Percentiles rank a stretch among this genome's conserved stretches.
Evolutionary conservation across 2,329 filamentous ascomycete species (phyloP).

Genomic region (Ceratocystiopsis brevicomis): DNA sequence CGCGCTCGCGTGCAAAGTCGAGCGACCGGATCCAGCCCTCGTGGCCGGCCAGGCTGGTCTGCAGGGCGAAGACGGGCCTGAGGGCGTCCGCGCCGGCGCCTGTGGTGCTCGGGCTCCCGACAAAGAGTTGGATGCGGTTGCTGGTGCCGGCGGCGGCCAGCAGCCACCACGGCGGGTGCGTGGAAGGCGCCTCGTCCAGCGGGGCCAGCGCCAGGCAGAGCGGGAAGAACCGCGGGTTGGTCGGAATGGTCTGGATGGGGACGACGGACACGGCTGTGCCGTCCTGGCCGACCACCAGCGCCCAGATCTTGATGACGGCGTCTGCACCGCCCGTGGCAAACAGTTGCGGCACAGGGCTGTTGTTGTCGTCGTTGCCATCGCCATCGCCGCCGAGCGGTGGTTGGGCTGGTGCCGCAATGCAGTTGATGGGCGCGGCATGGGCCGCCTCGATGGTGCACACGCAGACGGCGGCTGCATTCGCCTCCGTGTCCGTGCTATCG

Average conservation of each 20-base stretch:
- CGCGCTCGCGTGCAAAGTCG: conserved; percentile 49
- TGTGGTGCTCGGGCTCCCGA: conserved; percentile 20
- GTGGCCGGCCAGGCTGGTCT: conserved; percentile 68
- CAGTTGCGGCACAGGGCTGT: conserved; percentile 9
- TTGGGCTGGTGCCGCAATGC: conserved; percentile 25
- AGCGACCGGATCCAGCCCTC: conserved; percentile 89
- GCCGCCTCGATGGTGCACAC: conserved; percentile 41
- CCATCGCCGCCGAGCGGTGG: background rate
- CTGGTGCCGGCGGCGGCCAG: conserved; percentile 77
- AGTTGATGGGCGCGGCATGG: conserved; percentile 62
- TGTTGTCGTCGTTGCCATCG: background rate
- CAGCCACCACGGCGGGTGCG: conserved; percentile 28
- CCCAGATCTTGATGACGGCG: conserved; percentile 54
- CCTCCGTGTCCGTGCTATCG: conserved; percentile 14
- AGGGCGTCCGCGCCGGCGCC: conserved; percentile 10
- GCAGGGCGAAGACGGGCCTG: conserved; percentile 40
- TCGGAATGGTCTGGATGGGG: conserved; percentile 51
- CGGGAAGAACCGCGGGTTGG: conserved; percentile 66
- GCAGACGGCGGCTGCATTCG: conserved; percentile 9
- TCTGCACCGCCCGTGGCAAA: conserved; percentile 70
- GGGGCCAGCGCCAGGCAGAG: conserved; percentile 51
- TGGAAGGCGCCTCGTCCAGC: conserved; percentile 37
- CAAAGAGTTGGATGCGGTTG: conserved; percentile 63
- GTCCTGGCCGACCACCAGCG: conserved; percentile 22
- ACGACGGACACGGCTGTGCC: conserved; percentile 32